These are phyloP conservation scores for Cladosporium velox DNA, from an alignment of 2,329 filamentous ascomycete species.

Conservation along the genomic window DNA sequence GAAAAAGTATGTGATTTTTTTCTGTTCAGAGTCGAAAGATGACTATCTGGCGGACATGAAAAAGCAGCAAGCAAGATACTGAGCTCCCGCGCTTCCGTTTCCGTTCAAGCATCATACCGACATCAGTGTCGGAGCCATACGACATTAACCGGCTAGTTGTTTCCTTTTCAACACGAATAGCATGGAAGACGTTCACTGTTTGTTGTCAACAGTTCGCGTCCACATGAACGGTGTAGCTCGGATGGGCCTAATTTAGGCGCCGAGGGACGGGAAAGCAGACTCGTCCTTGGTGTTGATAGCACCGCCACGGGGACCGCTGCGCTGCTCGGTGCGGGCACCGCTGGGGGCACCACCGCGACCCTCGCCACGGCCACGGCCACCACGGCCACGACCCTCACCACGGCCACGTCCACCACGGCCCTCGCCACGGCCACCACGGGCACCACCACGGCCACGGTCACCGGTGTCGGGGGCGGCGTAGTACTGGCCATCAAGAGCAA, in stretches of 20 bases:
- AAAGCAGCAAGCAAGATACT: slow-evolving; percentile 19
- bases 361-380: slow-evolving; percentile 29
- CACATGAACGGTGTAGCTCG: slow-evolving; percentile 4
- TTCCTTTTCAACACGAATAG: slow-evolving; percentile 14
- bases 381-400: slow-evolving; percentile 40
- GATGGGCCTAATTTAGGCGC: slow-evolving; percentile 21
- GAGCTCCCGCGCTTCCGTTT: slow-evolving; percentile 19
- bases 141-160: background rate
- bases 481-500: slow-evolving; percentile 81
- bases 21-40: slow-evolving; percentile 21
- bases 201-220: slow-evolving; percentile 6
- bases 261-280: slow-evolving; percentile 40
- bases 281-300: slow-evolving; percentile 36
- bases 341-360: slow-evolving; percentile 33
- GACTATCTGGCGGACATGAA: slow-evolving; percentile 13
- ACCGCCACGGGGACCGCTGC: slow-evolving; percentile 29
- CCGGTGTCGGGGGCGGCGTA: slow-evolving; percentile 57
- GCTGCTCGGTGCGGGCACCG: slow-evolving; percentile 21
- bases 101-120: slow-evolving; percentile 17
- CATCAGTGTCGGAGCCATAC: slow-evolving; percentile 10
- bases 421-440: slow-evolving; percentile 51
- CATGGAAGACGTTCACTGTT: slow-evolving; percentile 1
- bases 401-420: slow-evolving; percentile 34
- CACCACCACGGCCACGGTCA: slow-evolving; percentile 49
- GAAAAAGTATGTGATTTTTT: slow-evolving; percentile 20